Evolutionary conservation across 495 filamentous ascomycete genomes (phyloP), one percentile per base, ranked within the genome.

Genomic region (Astrothelium subdiscretum): DNA sequence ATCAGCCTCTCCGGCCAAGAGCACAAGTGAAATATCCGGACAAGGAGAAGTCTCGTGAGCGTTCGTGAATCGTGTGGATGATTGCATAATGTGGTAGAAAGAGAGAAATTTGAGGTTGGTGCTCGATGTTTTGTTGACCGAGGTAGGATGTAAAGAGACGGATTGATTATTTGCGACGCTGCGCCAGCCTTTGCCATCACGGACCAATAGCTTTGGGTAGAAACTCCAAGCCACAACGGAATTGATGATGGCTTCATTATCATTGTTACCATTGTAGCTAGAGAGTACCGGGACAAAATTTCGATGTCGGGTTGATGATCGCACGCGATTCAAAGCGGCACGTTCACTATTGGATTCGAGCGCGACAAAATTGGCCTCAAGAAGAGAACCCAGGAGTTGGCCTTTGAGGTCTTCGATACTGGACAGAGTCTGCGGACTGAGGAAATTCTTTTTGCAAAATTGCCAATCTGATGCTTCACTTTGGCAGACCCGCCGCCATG

Each of bases 11-110:
- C 92, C 94, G 65, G 89, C 94, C 42, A 96, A 79, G 20, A 98
- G 71, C 20, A 88, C 84, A 67, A 97, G 82, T 3, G 90, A 84
- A 67, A 96, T 86, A 60, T 88, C 85, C 29, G 95, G 86, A 8
- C 87, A 87, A 0, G 86, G 83, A 1, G 85, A 91, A 0, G 91
- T 96, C 65, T 96, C 91, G 64, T 96, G 90, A 0, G 92, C 94
- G 64, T 95, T 94, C 63, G 91, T 88, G 73, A 83, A 85, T 61
- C 82, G 86, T 67, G 87, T 94, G 27, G 77, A 77, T 1, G 87
- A 86, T 73, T 96, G 91, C 91, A 97, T 95, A 63, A 97, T 95
- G 65, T 92, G 86, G 72, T 98, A 97, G 71, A 92, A 98, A 0
- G 88, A 90, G 51, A 97, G 73, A 85, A 87, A 96, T 68, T 83